These are phyloP conservation scores for Leccinum fallax DNA, from an alignment of 1,284 basidiomycete genomes.

Conservation along the genomic window DNA sequence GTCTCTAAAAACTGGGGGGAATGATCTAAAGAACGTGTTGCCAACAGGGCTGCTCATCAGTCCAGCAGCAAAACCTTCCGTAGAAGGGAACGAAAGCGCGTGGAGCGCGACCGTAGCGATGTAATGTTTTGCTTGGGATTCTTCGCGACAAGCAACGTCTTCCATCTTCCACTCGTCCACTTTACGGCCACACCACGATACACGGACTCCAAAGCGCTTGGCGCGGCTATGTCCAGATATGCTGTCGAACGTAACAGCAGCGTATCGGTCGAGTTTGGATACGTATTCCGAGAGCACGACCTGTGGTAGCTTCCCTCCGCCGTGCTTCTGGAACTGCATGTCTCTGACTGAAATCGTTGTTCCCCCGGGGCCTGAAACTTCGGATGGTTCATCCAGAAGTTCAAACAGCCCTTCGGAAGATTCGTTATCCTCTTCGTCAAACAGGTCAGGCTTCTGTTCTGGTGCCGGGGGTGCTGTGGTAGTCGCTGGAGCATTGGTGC, in stretches of 20 bases:
- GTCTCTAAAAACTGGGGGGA: conserved; percentile 86
- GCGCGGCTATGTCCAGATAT: conserved; percentile 72
- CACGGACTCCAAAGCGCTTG: conserved; percentile 67
- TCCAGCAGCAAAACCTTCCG: conserved; percentile 62
- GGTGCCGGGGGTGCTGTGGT: not conserved
- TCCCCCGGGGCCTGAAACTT: conserved; percentile 54
- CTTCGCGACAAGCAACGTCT: conserved; percentile 79
- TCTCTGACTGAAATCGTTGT: conserved; percentile 66
- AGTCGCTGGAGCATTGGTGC: conserved; percentile 4
- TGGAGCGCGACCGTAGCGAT: conserved; percentile 87
- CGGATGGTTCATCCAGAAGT: conserved; percentile 71
- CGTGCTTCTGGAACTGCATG: conserved; percentile 81
- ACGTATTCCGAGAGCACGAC: conserved; percentile 68
- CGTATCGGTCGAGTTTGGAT: conserved; percentile 70
- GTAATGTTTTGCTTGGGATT: conserved; percentile 88
- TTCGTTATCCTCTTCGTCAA: conserved; percentile 52
- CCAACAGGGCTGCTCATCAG: conserved; percentile 43
- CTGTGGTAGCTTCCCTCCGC: conserved; percentile 76
- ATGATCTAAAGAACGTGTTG: conserved; percentile 65
- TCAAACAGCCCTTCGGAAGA: conserved; percentile 72
- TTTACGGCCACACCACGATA: conserved; percentile 71
- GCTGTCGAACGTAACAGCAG: conserved; percentile 67
- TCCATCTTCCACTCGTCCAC: conserved; percentile 82
- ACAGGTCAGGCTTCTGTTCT: conserved; percentile 42
- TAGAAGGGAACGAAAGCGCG: conserved; percentile 63